A percentile compares a stretch with the other conserved stretches of the same genome.
Conservation (phyloP, 2,329 filamentous ascomycete genomes). For the Raffaelea ambrosiae region DNA sequence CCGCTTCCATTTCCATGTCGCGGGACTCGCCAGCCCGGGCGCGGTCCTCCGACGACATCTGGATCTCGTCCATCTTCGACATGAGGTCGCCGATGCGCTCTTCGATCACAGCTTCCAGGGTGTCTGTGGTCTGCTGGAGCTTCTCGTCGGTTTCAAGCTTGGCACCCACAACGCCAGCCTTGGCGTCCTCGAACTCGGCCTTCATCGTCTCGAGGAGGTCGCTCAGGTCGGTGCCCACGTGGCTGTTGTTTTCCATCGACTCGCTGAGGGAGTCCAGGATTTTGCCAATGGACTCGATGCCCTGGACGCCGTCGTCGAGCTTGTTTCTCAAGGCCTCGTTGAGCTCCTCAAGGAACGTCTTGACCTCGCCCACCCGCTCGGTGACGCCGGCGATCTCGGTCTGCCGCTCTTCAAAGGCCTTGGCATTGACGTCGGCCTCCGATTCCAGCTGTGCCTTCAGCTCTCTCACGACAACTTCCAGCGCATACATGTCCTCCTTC, state of each 20-base stretch:
- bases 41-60: slow-evolving; percentile 64
- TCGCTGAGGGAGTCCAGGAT: slow-evolving; percentile 60
- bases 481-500: slow-evolving; percentile 65
- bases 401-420: slow-evolving; percentile 76
- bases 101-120: slow-evolving; percentile 47
- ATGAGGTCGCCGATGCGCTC: slow-evolving; percentile 68
- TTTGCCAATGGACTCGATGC: slow-evolving; percentile 65
- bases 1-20: slow-evolving; percentile 62
- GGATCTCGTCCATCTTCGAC: slow-evolving; percentile 80
- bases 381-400: slow-evolving; percentile 72
- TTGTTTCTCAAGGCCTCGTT: slow-evolving; percentile 68
- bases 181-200: slow-evolving; percentile 78
- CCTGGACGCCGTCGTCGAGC: slow-evolving; percentile 65
- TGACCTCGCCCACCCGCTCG: slow-evolving; percentile 62
- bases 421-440: slow-evolving; percentile 65
- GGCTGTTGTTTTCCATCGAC: slow-evolving; percentile 47
- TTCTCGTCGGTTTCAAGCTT: slow-evolving; percentile 82
- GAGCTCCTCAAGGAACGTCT: slow-evolving; percentile 67
- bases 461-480: slow-evolving; percentile 62
- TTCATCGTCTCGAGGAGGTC: slow-evolving; percentile 70
- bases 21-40: slow-evolving; percentile 66
- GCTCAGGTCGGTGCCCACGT: slow-evolving; percentile 46
- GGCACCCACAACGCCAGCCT: slow-evolving; percentile 66
- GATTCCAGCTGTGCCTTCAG: slow-evolving; percentile 55
- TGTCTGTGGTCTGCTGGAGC: slow-evolving; percentile 49